These are phyloP conservation scores for Barnettozyma wickerhamii DNA, from an alignment of 805 yeast species.

Conservation along the genomic window DNA sequence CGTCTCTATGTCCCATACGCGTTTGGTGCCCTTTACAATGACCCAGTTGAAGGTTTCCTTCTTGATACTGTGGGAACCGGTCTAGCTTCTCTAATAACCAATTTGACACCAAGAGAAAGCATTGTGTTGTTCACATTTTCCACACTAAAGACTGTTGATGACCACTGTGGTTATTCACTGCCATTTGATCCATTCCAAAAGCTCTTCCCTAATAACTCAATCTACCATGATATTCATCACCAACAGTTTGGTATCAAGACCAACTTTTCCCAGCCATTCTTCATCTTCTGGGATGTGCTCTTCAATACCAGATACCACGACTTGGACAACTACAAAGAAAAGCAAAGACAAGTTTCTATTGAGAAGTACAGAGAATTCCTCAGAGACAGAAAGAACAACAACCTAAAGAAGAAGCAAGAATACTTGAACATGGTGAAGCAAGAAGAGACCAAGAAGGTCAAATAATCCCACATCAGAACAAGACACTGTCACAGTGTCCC, in stretches of 20 bases:
- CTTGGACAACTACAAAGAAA: slow-evolving; percentile 56
- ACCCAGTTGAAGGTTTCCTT: slow-evolving; percentile 89
- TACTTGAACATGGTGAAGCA: slow-evolving; percentile 4
- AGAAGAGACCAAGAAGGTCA: not conserved
- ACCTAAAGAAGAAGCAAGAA: slow-evolving; percentile 24
- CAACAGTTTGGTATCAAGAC: slow-evolving; percentile 93
- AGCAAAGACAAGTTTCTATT: slow-evolving; percentile 65
- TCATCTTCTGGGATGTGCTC: slow-evolving; percentile 84
- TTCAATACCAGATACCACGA: slow-evolving; percentile 69
- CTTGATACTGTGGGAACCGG: slow-evolving; percentile 94
- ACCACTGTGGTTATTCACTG: slow-evolving; percentile 95
- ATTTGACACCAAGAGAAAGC: slow-evolving; percentile 73
- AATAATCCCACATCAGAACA: no score
- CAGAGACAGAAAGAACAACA: slow-evolving; percentile 32
- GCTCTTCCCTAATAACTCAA: slow-evolving; percentile 90
- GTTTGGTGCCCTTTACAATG: slow-evolving; percentile 92
- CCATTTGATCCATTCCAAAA: slow-evolving; percentile 91
- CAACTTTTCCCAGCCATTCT: slow-evolving; percentile 94
- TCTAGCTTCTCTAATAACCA: slow-evolving; percentile 59
- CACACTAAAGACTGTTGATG: slow-evolving; percentile 95
- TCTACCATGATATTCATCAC: slow-evolving; percentile 96
- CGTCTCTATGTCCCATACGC: slow-evolving; percentile 94
- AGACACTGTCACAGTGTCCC: no score
- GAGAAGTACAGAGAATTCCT: slow-evolving; percentile 59
- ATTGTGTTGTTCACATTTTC: slow-evolving; percentile 76